Base-by-base conservation (phyloP, 176 grass and related monocot genomes). In the Rhynchospora breviuscula region DNA sequence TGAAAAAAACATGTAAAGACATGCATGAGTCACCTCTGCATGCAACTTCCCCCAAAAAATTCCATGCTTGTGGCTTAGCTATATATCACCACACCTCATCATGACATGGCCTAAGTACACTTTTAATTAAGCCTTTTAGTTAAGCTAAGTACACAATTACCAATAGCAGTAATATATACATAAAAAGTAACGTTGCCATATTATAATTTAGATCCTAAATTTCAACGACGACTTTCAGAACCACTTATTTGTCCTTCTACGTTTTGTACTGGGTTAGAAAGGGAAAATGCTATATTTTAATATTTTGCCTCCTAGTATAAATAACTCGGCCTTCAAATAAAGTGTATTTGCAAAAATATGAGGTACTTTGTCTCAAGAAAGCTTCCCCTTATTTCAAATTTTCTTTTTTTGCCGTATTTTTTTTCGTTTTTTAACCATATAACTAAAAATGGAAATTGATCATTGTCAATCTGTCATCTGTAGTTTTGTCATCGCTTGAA, bases 71-170 rank as follows among this genome's bases (percentile, higher is more conserved):
- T 45, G 63, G 49, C 25, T 46, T 75, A 65, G 59, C 80, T 80
- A n/a, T n/a, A n/a, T n/a, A 87, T 87, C 86, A 86, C 80, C 67
- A 87, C 57, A 65, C 59, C 59, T 82, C 81, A 88, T 88, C 45
- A 88, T 88, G 68, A 52, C 67, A 53, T 31, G 53, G 48, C 59
- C 10, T 79, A 58, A 84, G 33, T 49, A 88, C 53, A 84, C 79
- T 84, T 87, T 84, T 78, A 46, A 51, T 82, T 82, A 66, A 66
- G 35, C 2, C 35, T 5, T 40, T 15, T 19, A 49, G 17, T 3
- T n/a, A 17, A 74, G 17, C 33, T 18, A 79, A 48, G 69, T 44
- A 21, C 69, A 51, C 45, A 68, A 2, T 12, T 73, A 45, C 2
- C 69, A 51, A 48, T 67, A 65, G 3, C 10, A 65, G 22, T 43